Evolutionary conservation across 2,329 filamentous ascomycete species (phyloP).

Genomic region (Neofusicoccum umdonicola): DNA sequence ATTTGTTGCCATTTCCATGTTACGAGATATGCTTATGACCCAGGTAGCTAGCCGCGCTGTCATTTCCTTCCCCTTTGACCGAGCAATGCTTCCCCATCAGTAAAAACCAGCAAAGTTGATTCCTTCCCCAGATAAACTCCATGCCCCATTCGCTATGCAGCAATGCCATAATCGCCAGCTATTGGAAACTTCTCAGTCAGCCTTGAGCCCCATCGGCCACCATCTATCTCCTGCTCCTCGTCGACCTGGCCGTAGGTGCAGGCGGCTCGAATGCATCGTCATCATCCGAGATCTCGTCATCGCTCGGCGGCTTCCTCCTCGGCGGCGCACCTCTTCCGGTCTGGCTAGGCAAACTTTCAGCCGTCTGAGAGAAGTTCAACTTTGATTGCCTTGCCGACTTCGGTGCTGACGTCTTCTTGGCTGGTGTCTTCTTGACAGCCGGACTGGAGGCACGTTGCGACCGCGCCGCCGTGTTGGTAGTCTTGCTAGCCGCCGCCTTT

Average conservation of each 20-base stretch:
- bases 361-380: slow-evolving; percentile 41
- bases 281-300: slow-evolving; percentile 41
- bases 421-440: slow-evolving; percentile 23
- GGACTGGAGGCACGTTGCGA: slow-evolving; percentile 23
- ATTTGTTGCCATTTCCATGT: background rate
- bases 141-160: slow-evolving; percentile 1
- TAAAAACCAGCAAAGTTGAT: background rate
- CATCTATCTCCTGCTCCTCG: background rate
- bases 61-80: background rate
- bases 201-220: too few relatives aligned
- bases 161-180: background rate
- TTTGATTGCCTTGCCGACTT: slow-evolving; percentile 37
- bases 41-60: background rate
- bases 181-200: background rate
- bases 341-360: slow-evolving; percentile 35
- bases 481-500: slow-evolving; percentile 30
- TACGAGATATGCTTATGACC: background rate
- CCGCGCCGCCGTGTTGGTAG: slow-evolving; percentile 21
- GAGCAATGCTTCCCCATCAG: background rate
- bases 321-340: slow-evolving; percentile 24
- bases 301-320: slow-evolving; percentile 28
- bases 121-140: background rate
- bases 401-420: slow-evolving; percentile 21
- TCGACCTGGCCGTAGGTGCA: slow-evolving; percentile 24
- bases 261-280: slow-evolving; percentile 39